phyloP scores from a whole-genome alignment of 192 early-diverging fungal species.

The Backusella macrospora region DNA sequence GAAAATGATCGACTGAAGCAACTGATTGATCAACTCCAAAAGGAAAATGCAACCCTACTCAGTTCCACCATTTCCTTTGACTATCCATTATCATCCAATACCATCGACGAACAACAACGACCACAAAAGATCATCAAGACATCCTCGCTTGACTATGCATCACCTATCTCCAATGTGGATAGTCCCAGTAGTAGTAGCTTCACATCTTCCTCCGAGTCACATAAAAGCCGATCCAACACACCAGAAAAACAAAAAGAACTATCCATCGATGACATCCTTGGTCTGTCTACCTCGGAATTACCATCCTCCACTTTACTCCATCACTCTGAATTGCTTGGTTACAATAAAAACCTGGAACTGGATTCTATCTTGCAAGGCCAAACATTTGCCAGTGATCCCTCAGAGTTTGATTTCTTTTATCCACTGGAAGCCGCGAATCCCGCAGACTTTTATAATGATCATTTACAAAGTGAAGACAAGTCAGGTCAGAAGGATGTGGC shows the following conservation, averaged over 20 bases:
- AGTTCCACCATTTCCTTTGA: background rate
- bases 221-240: slow-evolving; percentile 7
- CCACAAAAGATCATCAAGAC: slow-evolving; percentile 4
- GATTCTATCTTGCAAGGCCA: background rate
- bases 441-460: background rate
- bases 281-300: background rate
- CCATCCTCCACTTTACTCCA: background rate
- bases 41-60: slow-evolving; percentile 3
- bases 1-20: background rate
- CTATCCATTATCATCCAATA: background rate
- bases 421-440: background rate
- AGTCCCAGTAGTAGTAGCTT: background rate
- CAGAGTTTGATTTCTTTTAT: background rate
- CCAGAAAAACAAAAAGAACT: background rate
- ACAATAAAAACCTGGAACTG: background rate
- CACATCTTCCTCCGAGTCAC: background rate
- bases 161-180: background rate
- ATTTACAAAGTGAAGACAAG: too few relatives aligned
- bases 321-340: background rate
- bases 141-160: background rate
- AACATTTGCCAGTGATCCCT: slow-evolving; percentile 4
- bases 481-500: slow-evolving; percentile 11
- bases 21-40: slow-evolving; percentile 8
- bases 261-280: slow-evolving; percentile 1
- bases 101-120: background rate